These are phyloP conservation scores for Verticillium dahliae DNA, from an alignment of 2,329 filamentous ascomycete species.

Conservation along the genomic window DNA sequence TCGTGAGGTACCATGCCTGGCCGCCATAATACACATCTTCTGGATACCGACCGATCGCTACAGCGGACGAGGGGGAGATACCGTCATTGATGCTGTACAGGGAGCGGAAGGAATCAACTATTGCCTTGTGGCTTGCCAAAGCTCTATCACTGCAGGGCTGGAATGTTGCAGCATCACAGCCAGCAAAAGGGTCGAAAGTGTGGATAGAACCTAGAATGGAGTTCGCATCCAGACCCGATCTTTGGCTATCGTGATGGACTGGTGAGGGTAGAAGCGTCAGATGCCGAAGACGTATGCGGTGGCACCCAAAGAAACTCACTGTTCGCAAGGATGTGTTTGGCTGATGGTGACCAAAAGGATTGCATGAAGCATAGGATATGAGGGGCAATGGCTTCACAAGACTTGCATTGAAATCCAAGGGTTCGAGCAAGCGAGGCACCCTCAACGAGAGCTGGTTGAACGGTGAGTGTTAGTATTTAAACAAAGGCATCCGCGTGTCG, in stretches of 20 bases:
- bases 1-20: constrained; percentile 77
- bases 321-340: constrained; percentile 61
- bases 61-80: constrained; percentile 50
- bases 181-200: constrained; percentile 60
- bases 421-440: constrained; percentile 58
- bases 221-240: constrained; percentile 67
- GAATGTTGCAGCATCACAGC: constrained; percentile 65
- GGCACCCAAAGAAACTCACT: constrained; percentile 26
- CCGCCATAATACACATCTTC: constrained; percentile 71
- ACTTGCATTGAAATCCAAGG: constrained; percentile 52
- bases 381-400: constrained; percentile 59
- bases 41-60: constrained; percentile 59
- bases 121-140: constrained; percentile 68
- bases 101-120: constrained; percentile 67
- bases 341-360: constrained; percentile 59
- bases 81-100: constrained; percentile 65
- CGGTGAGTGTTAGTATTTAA: not conserved
- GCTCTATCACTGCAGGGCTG: constrained; percentile 68
- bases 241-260: constrained; percentile 52
- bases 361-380: constrained; percentile 69
- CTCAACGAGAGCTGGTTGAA: constrained; percentile 46
- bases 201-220: constrained; percentile 60
- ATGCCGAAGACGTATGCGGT: no score
- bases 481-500: not conserved
- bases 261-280: not conserved